Percentiles rank a stretch among this genome's conserved stretches.
Evolutionary conservation across 1,139 yeast species (phyloP).

Genomic region (Saccharomyces hybrid): DNA sequence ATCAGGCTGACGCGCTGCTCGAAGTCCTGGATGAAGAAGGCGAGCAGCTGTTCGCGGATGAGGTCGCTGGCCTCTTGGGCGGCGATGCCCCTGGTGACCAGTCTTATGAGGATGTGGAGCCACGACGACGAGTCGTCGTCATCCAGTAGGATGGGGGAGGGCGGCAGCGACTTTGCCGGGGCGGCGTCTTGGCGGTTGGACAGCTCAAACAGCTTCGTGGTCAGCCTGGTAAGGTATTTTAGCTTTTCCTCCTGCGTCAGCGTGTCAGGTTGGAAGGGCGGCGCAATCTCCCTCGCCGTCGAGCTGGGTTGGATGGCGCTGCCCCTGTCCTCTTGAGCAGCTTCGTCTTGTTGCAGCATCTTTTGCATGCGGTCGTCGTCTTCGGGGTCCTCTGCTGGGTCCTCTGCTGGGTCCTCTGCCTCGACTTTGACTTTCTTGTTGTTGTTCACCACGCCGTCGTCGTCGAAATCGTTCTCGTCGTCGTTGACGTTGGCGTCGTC

Average conservation of each 20-base stretch:
- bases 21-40: conserved; percentile 67
- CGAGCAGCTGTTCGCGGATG: conserved; percentile 63
- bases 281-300: background rate
- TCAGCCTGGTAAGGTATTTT: background rate
- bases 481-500: conserved; percentile 12
- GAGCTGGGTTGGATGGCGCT: background rate
- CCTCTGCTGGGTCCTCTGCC: conserved; percentile 7
- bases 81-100: conserved; percentile 72
- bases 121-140: conserved; percentile 53
- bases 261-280: background rate
- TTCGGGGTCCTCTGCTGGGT: conserved; percentile 7
- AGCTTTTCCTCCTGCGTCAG: background rate
- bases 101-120: conserved; percentile 65
- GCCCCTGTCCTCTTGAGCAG: background rate
- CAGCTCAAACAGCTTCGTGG: background rate
- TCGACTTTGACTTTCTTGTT: conserved; percentile 29
- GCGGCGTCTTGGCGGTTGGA: background rate
- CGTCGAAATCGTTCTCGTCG: conserved; percentile 19
- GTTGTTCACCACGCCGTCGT: conserved; percentile 19
- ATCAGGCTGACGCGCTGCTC: conserved; percentile 65
- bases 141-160: background rate
- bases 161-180: background rate
- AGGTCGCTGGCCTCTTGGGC: conserved; percentile 42
- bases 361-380: conserved; percentile 21
- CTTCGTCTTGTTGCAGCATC: conserved; percentile 6